phyloP scores from a whole-genome alignment of 345 rosid genomes.

The Euphorbia lathyris region DNA sequence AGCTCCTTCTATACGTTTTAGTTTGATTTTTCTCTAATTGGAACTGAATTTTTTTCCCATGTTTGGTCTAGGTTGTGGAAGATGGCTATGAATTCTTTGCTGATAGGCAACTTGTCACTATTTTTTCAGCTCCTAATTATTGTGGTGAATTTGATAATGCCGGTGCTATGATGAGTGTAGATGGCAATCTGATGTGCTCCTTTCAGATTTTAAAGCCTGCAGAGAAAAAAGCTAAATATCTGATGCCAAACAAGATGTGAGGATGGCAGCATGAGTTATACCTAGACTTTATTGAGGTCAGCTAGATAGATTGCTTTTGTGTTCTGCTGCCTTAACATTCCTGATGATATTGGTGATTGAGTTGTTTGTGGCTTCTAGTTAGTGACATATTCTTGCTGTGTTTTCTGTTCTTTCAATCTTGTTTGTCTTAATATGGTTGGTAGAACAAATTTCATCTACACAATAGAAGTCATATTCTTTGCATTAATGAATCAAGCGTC shows the following conservation, averaged over 20 bases:
- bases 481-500: neutral
- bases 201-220: constrained; percentile 96
- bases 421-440: no score
- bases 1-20: neutral
- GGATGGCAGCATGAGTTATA: constrained; percentile 15
- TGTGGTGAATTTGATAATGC: constrained; percentile 99
- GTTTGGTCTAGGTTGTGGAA: constrained; percentile 71
- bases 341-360: neutral
- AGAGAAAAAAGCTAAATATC: constrained; percentile 34
- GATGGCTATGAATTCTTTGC: constrained; percentile 99
- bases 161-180: constrained; percentile 95
- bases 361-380: neutral
- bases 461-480: neutral
- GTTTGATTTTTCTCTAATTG: constrained; percentile 10
- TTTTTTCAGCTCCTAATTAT: constrained; percentile 93
- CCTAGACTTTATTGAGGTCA: constrained; percentile 27
- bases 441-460: neutral
- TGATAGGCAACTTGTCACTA: constrained; percentile 84
- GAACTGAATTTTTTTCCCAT: neutral
- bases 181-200: constrained; percentile 85
- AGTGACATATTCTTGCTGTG: neutral
- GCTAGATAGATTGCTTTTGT: constrained; percentile 11
- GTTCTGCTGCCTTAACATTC: neutral
- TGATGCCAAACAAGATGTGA: constrained; percentile 63
- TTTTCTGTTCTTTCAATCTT: neutral